These are phyloP conservation scores for Pyrus communis DNA, from an alignment of 306 rosid genomes.

Conservation along the genomic window DNA sequence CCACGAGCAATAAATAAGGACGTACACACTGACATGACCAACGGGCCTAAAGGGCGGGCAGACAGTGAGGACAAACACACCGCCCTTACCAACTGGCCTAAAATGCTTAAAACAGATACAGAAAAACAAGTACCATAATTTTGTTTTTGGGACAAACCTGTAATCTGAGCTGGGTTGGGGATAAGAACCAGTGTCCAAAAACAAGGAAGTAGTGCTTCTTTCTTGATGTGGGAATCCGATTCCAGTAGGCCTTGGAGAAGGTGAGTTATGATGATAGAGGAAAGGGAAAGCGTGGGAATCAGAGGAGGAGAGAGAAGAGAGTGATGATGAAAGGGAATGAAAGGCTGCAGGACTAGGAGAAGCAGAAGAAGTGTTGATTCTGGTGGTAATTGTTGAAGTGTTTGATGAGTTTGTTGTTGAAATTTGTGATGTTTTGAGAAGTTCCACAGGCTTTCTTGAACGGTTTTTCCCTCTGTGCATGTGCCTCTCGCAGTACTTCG, in stretches of 20 bases:
- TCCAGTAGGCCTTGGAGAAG: conserved; percentile 40
- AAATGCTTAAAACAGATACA: not conserved
- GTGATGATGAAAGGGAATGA: conserved; percentile 20
- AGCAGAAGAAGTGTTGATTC: conserved; percentile 24
- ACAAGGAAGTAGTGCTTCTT: conserved; percentile 39
- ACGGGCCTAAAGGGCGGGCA: not conserved
- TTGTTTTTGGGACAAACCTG: conserved; percentile 39
- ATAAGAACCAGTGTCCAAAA: conserved; percentile 50
- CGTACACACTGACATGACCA: too few species aligned
- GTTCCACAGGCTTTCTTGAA: conserved; percentile 99
- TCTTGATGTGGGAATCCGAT: conserved; percentile 51
- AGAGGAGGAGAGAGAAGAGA: conserved; percentile 21
- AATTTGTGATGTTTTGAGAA: conserved; percentile 36
- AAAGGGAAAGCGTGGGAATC: conserved; percentile 29
- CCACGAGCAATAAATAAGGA: not conserved
- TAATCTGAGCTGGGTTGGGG: conserved; percentile 44
- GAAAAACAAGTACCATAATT: not conserved
- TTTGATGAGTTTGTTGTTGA: conserved; percentile 9
- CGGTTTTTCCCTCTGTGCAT: conserved; percentile 99
- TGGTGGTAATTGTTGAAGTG: conserved; percentile 42
- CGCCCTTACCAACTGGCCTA: not conserved
- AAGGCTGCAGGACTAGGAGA: conserved; percentile 24
- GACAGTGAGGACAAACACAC: not conserved
- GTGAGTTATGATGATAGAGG: conserved; percentile 26
- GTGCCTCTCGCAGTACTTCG: conserved; percentile 98